phyloP scores from a whole-genome alignment of 192 early-diverging fungal genomes.

The Coemansia sp. region DNA sequence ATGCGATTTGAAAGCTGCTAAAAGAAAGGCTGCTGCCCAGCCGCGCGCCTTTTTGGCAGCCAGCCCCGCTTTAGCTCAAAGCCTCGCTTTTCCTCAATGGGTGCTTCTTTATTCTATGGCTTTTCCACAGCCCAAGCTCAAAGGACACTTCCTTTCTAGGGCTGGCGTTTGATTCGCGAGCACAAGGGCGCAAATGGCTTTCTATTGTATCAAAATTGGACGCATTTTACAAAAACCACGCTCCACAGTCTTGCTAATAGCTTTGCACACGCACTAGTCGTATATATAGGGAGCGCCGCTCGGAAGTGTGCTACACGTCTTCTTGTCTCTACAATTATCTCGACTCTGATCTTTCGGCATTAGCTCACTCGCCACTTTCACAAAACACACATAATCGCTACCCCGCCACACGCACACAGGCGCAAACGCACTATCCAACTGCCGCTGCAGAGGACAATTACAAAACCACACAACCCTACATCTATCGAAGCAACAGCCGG shows the following conservation, averaged over 20 bases:
- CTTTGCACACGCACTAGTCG: slow-evolving; percentile 1
- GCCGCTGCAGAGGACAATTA: background rate
- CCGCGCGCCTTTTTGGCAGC: background rate
- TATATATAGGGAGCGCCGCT: slow-evolving; percentile 6
- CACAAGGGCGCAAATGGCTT: background rate
- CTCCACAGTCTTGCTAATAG: background rate
- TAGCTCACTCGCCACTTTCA: background rate
- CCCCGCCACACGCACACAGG: background rate
- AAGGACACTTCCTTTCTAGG: background rate
- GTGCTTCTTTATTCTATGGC: background rate
- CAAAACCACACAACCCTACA: background rate
- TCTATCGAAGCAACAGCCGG: background rate
- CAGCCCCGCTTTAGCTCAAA: background rate
- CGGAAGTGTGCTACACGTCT: background rate
- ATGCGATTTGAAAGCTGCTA: background rate
- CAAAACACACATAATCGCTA: background rate
- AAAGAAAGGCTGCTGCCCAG: background rate
- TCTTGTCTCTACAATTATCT: background rate
- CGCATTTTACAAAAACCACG: background rate
- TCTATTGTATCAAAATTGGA: background rate
- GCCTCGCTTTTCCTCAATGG: background rate
- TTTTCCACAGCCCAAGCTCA: background rate
- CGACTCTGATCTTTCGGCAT: slow-evolving; percentile 1
- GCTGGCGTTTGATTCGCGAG: background rate
- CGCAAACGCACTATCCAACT: background rate